Conservation (phyloP, 2,329 filamentous ascomycete genomes). For the Fusarium marasasianum region DNA sequence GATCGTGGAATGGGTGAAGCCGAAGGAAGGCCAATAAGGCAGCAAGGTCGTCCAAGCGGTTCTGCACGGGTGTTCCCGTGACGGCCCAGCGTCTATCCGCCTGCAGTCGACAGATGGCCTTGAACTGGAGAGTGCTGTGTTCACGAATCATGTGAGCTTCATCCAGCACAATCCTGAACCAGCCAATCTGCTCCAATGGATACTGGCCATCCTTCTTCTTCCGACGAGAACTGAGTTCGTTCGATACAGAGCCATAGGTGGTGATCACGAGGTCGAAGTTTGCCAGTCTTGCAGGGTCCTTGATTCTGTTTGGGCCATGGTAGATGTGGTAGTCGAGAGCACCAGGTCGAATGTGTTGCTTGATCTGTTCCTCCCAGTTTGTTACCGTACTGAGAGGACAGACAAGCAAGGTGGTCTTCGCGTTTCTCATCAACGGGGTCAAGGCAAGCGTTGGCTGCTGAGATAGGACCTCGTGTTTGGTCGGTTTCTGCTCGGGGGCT, state of each 20-base stretch:
- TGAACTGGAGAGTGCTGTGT: slow-evolving; percentile 81
- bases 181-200: slow-evolving; percentile 81
- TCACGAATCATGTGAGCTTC: slow-evolving; percentile 96
- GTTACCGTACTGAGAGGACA: slow-evolving; percentile 90
- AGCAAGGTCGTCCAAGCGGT: slow-evolving; percentile 88
- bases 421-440: slow-evolving; percentile 70
- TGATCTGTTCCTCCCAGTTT: slow-evolving; percentile 95
- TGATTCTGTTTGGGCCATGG: slow-evolving; percentile 81
- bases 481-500: slow-evolving; percentile 52
- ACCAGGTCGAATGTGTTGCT: slow-evolving; percentile 75
- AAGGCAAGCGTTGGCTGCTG: slow-evolving; percentile 56
- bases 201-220: slow-evolving; percentile 67
- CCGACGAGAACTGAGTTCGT: slow-evolving; percentile 74
- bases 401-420: slow-evolving; percentile 83
- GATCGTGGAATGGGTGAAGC: slow-evolving; percentile 85
- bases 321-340: slow-evolving; percentile 82
- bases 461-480: slow-evolving; percentile 44
- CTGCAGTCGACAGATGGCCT: slow-evolving; percentile 81
- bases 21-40: slow-evolving; percentile 87
- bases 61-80: slow-evolving; percentile 96
- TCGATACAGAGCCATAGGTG: slow-evolving; percentile 88
- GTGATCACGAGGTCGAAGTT: slow-evolving; percentile 88
- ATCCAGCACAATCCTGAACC: slow-evolving; percentile 93
- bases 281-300: slow-evolving; percentile 73
- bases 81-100: slow-evolving; percentile 92